Evolutionary conservation across 1,284 basidiomycete species (phyloP).

Genomic region (Apiotrichum siamense): DNA sequence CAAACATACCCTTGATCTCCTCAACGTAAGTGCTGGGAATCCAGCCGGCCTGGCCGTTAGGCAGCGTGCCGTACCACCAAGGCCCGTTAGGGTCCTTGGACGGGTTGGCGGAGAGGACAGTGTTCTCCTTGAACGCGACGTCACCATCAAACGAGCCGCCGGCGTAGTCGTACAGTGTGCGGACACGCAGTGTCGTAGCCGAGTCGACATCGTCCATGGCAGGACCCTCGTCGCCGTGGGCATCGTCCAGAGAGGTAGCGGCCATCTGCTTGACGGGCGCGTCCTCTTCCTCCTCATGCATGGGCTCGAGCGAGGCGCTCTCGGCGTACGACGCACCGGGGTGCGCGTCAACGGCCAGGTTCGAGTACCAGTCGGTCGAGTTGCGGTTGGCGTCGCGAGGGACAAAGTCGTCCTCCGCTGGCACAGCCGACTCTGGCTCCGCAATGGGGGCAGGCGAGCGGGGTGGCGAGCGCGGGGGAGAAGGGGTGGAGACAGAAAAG

Average conservation of each 20-base stretch:
- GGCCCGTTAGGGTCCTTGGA: constrained; percentile 62
- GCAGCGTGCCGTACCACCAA: constrained; percentile 85
- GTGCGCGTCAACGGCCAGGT: constrained; percentile 68
- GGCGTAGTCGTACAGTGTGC: constrained; percentile 74
- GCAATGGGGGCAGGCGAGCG: background rate
- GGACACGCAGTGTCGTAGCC: constrained; percentile 54
- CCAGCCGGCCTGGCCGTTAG: constrained; percentile 67
- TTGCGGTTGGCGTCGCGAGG: constrained; percentile 57
- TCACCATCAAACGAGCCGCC: constrained; percentile 81
- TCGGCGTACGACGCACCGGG: constrained; percentile 26
- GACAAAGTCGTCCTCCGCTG: constrained; percentile 26
- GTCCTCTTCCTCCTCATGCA: constrained; percentile 31
- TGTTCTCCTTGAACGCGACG: constrained; percentile 81
- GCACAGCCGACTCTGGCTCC: background rate
- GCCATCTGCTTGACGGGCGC: background rate
- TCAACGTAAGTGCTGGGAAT: constrained; percentile 89
- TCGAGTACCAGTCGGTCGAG: constrained; percentile 86
- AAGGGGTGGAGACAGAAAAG: constrained; percentile 33
- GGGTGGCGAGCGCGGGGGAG: constrained; percentile 21
- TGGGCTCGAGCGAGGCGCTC: constrained; percentile 21
- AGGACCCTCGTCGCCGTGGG: constrained; percentile 13
- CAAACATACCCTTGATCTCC: constrained; percentile 59
- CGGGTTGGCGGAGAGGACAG: constrained; percentile 72
- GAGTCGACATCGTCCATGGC: constrained; percentile 18
- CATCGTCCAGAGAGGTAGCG: background rate